Evolutionary conservation across 805 yeast genomes (phyloP), one percentile per base, ranked within the genome.

Genomic region (Hanseniaspora taiwanica): DNA sequence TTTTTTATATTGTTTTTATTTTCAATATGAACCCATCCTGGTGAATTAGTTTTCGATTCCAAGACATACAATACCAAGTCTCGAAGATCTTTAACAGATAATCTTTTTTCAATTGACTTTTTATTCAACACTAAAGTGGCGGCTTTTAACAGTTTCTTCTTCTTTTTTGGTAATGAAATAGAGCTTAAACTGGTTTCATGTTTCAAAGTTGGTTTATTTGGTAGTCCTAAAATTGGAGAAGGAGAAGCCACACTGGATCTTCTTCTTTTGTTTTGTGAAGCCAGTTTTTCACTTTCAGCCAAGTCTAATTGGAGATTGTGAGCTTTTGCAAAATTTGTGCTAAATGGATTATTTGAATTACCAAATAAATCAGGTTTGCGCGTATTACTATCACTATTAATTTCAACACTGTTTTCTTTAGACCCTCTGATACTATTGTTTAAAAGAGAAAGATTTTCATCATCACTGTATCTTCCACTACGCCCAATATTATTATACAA

Each of bases 1-100:
- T 72, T 74, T n/a, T 65, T 54, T 2, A 82, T 60, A 3, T 64
- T 56, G 17, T 54, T 49, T 37, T 72, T 60, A 46, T 79, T 76
- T 2, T 51, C 59, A 5, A 81, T 48, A 14, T 60, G 56, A n/a
- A 71, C 47, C 74, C 76, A 74, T 10, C 56, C 54, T 1, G 79
- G 78, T 1, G 63, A 55, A 29, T 56, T 56, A 23, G 19, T 35
- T 36, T 64, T 56, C 5, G 60, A 62, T 6, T 65, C 58, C 42
- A 70, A 50, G 6, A 66, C 47, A 50, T 62, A 68, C 12, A 71
- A 48, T 0, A 71, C 56, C 36, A 76, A 50, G 44, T 70, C 72
- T 34, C 78, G 58, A 5, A 76, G 35, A 45, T 71, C 70, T 29
- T 61, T 52, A 5, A 66, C 50, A 17, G 62, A 51, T 2, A 63